Conservation (phyloP, 305 asterid genomes). For the Fraxinus velutina region DNA sequence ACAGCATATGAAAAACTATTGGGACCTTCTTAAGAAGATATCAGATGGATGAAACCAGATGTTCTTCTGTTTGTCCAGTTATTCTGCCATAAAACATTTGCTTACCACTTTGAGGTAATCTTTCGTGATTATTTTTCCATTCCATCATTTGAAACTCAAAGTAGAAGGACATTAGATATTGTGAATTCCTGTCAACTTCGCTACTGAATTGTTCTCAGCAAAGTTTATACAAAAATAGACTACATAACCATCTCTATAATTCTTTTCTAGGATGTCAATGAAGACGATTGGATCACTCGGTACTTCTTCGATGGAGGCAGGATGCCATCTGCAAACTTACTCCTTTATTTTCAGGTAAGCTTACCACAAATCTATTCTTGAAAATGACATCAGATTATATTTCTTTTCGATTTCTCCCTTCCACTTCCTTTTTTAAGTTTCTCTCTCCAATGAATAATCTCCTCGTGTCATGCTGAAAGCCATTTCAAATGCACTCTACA, state of each 20-base stretch:
- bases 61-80: conserved; percentile 58
- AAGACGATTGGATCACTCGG: conserved; percentile 89
- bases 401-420: background rate
- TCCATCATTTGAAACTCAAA: background rate
- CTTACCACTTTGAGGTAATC: conserved; percentile 83
- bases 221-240: background rate
- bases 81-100: conserved; percentile 83
- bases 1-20: conserved; percentile 89
- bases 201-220: background rate
- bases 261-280: conserved; percentile 56
- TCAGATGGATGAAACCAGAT: conserved; percentile 73
- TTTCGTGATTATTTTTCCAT: background rate
- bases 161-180: background rate
- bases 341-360: conserved; percentile 84
- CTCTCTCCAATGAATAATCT: background rate
- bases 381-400: background rate
- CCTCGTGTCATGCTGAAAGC: background rate
- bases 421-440: background rate
- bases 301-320: conserved; percentile 91
- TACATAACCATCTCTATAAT: background rate
- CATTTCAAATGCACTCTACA: background rate
- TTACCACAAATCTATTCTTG: background rate
- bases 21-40: conserved; percentile 70
- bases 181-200: background rate
- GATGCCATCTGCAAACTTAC: conserved; percentile 82